These are phyloP conservation scores for Helenozyma baotianmanensis DNA, from an alignment of 805 yeast species.

Conservation along the genomic window DNA sequence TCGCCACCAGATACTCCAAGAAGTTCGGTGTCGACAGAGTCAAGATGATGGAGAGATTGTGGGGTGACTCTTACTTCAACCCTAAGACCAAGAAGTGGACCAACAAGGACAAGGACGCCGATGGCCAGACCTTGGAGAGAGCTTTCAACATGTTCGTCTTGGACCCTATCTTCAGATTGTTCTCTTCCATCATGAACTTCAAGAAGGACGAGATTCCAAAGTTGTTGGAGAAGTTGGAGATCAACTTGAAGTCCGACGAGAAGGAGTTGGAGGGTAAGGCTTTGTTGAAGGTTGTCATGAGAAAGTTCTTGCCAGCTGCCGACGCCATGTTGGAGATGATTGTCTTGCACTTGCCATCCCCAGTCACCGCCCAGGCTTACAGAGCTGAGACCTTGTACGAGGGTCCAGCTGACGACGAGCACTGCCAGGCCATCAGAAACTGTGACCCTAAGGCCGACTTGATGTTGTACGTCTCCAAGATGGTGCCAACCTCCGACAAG, in stretches of 20 bases:
- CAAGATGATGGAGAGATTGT: constrained; percentile 98
- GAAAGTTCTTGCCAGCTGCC: constrained; percentile 99
- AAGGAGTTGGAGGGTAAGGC: constrained; percentile 99
- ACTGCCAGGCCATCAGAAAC: constrained; percentile 89
- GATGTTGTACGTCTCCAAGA: constrained; percentile 99
- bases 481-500: constrained; percentile 99
- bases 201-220: constrained; percentile 95
- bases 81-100: constrained; percentile 99
- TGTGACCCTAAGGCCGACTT: constrained; percentile 98
- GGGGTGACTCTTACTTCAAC: constrained; percentile 99
- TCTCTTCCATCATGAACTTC: constrained; percentile 97
- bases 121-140: constrained; percentile 94
- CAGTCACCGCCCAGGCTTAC: constrained; percentile 98
- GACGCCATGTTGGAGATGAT: constrained; percentile 99
- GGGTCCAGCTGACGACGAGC: constrained; percentile 94
- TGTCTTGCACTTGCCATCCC: constrained; percentile 97
- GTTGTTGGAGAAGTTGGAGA: constrained; percentile 90
- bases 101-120: constrained; percentile 91
- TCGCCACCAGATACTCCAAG: constrained; percentile 96
- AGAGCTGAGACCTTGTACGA: constrained; percentile 99
- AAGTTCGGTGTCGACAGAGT: constrained; percentile 98
- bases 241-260: constrained; percentile 91
- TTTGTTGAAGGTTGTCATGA: constrained; percentile 95
- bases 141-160: constrained; percentile 99
- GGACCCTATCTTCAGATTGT: constrained; percentile 98